Conservation (phyloP, 2,329 filamentous ascomycete species). For the Beauveria australis region DNA sequence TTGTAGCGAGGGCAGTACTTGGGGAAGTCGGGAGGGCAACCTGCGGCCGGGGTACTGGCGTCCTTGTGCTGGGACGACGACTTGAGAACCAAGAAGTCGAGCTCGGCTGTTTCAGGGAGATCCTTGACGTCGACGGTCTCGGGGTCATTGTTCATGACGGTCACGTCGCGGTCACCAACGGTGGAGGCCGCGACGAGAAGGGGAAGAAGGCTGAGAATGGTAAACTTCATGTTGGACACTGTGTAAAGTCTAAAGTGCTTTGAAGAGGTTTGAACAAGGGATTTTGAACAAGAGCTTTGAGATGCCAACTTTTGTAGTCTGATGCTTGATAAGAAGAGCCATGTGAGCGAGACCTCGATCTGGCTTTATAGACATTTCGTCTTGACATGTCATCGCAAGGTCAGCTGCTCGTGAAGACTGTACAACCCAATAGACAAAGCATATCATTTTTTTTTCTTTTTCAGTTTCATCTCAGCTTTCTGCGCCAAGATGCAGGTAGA, state of each 20-base stretch:
- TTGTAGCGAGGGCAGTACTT: slow-evolving; percentile 2
- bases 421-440: background rate
- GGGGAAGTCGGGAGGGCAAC: slow-evolving; percentile 3
- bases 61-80: background rate
- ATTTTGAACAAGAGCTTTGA: too few relatives aligned
- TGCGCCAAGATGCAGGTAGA: slow-evolving; percentile 1
- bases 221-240: slow-evolving; percentile 7
- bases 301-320: background rate
- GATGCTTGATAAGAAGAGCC: background rate
- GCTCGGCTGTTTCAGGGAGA: background rate
- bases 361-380: background rate
- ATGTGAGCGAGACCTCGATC: background rate
- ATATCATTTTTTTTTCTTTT: background rate
- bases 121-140: slow-evolving; percentile 1
- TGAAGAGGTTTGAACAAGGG: background rate
- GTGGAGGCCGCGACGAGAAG: background rate
- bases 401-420: background rate
- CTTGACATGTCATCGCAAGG: background rate
- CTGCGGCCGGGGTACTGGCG: too few relatives aligned
- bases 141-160: background rate
- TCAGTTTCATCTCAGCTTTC: slow-evolving; percentile 2
- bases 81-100: background rate
- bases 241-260: background rate
- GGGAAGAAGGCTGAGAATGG: background rate
- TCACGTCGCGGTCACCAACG: background rate